phyloP scores from a whole-genome alignment of 2,329 filamentous ascomycete species.

The Coleophoma cylindrospora region DNA sequence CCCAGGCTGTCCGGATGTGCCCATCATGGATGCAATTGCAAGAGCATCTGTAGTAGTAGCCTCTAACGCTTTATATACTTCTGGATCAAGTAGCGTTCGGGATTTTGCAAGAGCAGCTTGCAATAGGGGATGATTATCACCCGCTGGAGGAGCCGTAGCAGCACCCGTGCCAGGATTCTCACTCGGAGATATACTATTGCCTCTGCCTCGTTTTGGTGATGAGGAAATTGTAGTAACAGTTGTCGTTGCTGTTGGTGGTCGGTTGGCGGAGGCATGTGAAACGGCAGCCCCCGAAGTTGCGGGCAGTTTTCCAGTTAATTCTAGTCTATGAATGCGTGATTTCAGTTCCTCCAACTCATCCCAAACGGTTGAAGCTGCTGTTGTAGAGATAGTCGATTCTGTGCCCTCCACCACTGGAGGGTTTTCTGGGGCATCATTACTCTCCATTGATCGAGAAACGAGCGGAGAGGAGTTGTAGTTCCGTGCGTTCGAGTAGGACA shows the following conservation, averaged over 20 bases:
- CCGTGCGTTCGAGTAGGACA: conserved; percentile 25
- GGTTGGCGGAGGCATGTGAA: conserved; percentile 56
- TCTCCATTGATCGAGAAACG: conserved; percentile 39
- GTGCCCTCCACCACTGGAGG: conserved; percentile 58
- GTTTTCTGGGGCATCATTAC: conserved; percentile 34
- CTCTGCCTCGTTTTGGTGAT: conserved; percentile 71
- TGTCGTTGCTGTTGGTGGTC: conserved; percentile 86
- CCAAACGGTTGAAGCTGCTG: conserved; percentile 91
- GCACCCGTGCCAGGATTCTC: conserved; percentile 29
- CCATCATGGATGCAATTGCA: conserved; percentile 72
- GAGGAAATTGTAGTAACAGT: conserved; percentile 86
- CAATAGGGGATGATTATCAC: conserved; percentile 70
- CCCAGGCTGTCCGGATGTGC: conserved; percentile 62
- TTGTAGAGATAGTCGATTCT: conserved; percentile 83
- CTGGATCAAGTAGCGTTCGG: conserved; percentile 60
- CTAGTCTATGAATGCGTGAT: conserved; percentile 83
- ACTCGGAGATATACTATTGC: conserved; percentile 38
- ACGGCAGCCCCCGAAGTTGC: conserved; percentile 77
- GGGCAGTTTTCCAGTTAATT: conserved; percentile 83
- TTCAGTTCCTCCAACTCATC: conserved; percentile 96
- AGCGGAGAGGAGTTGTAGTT: conserved; percentile 53
- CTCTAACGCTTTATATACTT: conserved; percentile 77
- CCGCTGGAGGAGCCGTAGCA: conserved; percentile 34
- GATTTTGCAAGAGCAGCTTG: conserved; percentile 77
- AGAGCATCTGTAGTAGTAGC: conserved; percentile 78